phyloP scores from a whole-genome alignment of 139 green algal genomes.

The Mychonastes homosphaera region DNA sequence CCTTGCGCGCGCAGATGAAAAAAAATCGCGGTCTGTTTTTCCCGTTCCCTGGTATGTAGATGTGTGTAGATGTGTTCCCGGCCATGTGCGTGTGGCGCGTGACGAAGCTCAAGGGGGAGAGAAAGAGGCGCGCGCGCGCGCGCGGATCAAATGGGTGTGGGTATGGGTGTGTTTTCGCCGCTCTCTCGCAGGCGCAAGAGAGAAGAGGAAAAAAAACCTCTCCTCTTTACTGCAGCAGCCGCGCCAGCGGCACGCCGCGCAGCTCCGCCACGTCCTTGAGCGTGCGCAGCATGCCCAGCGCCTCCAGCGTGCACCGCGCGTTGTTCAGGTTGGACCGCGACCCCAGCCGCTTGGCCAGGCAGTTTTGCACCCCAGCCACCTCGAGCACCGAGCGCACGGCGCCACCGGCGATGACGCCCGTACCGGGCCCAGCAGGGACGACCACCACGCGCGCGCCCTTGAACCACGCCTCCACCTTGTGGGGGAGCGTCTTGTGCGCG shows the following conservation, averaged over 20 bases:
- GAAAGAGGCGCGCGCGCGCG: too few species aligned
- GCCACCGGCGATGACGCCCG: conserved; percentile 49
- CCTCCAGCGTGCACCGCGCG: conserved; percentile 66
- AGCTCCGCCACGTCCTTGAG: conserved; percentile 51
- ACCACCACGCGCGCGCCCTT: conserved; percentile 78
- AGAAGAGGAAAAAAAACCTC: too few species aligned
- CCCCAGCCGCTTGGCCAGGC: conserved; percentile 87
- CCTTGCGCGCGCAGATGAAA: too few species aligned
- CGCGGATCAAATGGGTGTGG: too few species aligned
- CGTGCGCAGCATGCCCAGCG: conserved; percentile 57
- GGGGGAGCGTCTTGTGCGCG: conserved; percentile 73
- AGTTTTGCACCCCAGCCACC: conserved; percentile 80
- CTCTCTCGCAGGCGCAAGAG: too few species aligned
- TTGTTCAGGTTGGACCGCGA: conserved; percentile 85
- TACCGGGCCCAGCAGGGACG: conserved; percentile 79
- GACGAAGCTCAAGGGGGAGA: too few species aligned
- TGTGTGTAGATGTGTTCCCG: too few species aligned
- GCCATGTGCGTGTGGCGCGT: too few species aligned
- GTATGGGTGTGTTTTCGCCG: too few species aligned
- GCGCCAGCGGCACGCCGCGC: conserved; percentile 54
- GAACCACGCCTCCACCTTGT: conserved; percentile 67
- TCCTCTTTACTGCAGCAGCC: conserved; percentile 49
- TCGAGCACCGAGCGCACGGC: conserved; percentile 81
- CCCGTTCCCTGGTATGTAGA: too few species aligned
- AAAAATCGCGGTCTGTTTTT: too few species aligned